These are phyloP conservation scores for Penicillium alfredii DNA, from an alignment of 495 filamentous ascomycete genomes.

Conservation along the genomic window DNA sequence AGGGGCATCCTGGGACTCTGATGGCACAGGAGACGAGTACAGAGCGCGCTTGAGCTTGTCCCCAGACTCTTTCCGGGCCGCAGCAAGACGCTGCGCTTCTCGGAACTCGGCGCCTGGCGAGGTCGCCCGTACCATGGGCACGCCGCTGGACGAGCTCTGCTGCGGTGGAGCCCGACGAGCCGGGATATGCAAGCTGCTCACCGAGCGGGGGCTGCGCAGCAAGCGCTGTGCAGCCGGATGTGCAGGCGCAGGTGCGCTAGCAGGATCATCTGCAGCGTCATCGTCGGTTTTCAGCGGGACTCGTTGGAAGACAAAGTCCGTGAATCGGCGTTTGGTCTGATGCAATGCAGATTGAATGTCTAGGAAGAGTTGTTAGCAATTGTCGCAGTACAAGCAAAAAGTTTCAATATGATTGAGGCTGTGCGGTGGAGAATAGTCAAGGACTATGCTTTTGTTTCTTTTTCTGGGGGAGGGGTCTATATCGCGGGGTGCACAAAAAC, in stretches of 20 bases:
- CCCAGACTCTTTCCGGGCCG: constrained; percentile 25
- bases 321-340: constrained; percentile 46
- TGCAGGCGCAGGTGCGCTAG: constrained; percentile 13
- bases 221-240: constrained; percentile 18
- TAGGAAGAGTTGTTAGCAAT: constrained; percentile 14
- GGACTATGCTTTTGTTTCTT: neutral
- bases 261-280: constrained; percentile 7
- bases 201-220: constrained; percentile 36
- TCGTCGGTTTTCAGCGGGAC: constrained; percentile 27
- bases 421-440: too few species aligned
- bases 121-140: constrained; percentile 38
- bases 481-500: constrained; percentile 18
- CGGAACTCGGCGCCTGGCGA: constrained; percentile 43
- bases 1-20: neutral
- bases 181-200: constrained; percentile 33
- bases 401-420: neutral
- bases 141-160: constrained; percentile 15
- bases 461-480: constrained; percentile 9
- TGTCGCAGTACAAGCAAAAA: neutral
- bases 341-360: constrained; percentile 43
- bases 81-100: constrained; percentile 30
- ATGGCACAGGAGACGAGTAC: constrained; percentile 13
- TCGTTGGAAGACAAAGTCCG: constrained; percentile 44
- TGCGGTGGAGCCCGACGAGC: constrained; percentile 6
- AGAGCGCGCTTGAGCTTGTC: constrained; percentile 27